Base-by-base conservation (phyloP, 352 stramenopile genomes). In the Pythium aphanidermatum region DNA sequence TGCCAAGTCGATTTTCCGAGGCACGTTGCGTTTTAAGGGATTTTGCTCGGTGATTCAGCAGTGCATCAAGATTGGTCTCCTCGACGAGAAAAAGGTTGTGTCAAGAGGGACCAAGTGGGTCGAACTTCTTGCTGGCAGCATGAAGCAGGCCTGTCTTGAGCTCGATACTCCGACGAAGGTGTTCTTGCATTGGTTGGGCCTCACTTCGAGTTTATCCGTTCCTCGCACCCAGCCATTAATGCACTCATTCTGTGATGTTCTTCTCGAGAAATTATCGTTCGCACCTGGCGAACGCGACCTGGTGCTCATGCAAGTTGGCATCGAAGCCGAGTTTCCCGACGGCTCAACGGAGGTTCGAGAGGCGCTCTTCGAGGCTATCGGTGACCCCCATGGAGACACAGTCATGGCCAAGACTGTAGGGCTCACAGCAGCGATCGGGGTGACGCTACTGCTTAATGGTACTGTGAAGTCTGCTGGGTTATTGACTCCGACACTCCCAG, bases 321-420 rank as follows among this genome's bases (percentile, higher is more conserved):
- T 85, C 5, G 55, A 65, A 21, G 64, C 54, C 23, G 58, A 68
- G 29, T 60, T 52, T 21, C 39, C 47, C 21, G 77, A 86, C 24
- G 68, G 64, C 26, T 58, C 58, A 9, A 25, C 46, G 11, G 70
- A 88, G 62, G 55, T 42, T 25, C 68, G 83, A 41, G 58, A 68
- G 12, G 80, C 69, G 10, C 69, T 65, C 19, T 65, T 95, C 8
- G 59, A 89, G 42, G 65, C 73, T 6, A 81, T 81, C 47, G 63
- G 74, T n/a, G 57, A 62, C 2, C 26, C 45, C 1, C 31, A 65
- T 21, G 60, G 56, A 19, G 76, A 83, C 55, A 87, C 77, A 9
- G 70, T 75, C 31, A 96, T 96, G 85, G 68, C 76, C 16, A 80
- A 81, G 47, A 95, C 85, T 2, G 87, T 96, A 12, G 87, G 87